Base-by-base conservation (phyloP, 106 monocot species). In the Dendrobium catenatum region DNA sequence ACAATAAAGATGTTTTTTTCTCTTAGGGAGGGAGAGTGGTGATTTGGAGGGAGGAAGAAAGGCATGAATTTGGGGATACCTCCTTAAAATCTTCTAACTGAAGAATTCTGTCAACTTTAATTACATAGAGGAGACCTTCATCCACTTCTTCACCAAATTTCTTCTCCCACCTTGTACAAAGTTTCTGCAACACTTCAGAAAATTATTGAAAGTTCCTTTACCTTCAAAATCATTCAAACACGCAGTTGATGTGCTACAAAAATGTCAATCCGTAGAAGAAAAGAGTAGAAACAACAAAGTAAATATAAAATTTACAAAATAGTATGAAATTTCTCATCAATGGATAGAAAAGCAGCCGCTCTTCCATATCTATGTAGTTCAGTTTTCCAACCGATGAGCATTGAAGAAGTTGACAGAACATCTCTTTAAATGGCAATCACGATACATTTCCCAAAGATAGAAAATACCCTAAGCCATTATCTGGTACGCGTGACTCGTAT, bases 71-170 rank as follows among this genome's bases (percentile, higher is more conserved):
- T n/a, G 41, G 19, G 49, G 47, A 42, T 91, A 93, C 98, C 93
- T 95, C 98, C 48, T 89, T 89, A 59, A 99, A 95, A 88, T 99
- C 93, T 87, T 87, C 91, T 82, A 93, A 88, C 42, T 91, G 91
- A 76, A 98, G 85, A 3, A 95, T 87, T 5, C 81, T 76, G 40
- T 99, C 93, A 3, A 99, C 93, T 42, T 91, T 91, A 27, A 99
- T 73, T n/a, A 90, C 29, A 82, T 89, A 93, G 41, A 91, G 16
- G 75, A 91, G 88, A 29, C 88, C 82, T 47, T 54, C 42, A 58
- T 95, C 87, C 18, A 92, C 47, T 72, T 92, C 83, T 88, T 89
- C 93, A 4, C 87, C 89, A 80, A 89, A 95, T 51, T 91, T 95
- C 77, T 91, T 99, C 84, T 99, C 93, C 98, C 98, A 99, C 80